A percentile compares a stretch with the other conserved stretches of the same genome.
These are phyloP conservation scores for Phytophthora tubulina DNA, from an alignment of 352 stramenopile genomes.

Conservation along the genomic window DNA sequence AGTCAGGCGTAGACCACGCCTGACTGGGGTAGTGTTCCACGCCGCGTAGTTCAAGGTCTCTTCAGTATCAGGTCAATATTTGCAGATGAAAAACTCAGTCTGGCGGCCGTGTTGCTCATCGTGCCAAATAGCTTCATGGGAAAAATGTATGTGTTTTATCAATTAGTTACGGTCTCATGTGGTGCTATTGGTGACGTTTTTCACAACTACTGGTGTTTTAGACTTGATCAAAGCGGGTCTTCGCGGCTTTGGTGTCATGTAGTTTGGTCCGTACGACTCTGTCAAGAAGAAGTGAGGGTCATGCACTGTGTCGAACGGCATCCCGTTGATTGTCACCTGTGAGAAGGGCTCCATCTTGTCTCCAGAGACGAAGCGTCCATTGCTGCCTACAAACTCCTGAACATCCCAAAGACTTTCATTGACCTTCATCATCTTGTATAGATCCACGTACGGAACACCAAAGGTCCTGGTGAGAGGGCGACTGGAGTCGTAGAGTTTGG, in stretches of 20 bases:
- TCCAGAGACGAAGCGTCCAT: slow-evolving; percentile 16
- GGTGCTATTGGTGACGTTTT: not conserved
- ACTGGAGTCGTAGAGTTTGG: slow-evolving; percentile 41
- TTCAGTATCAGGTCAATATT: slow-evolving; percentile 2
- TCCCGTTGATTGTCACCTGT: slow-evolving; percentile 43
- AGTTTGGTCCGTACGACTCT: slow-evolving; percentile 43
- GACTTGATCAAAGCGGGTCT: not conserved
- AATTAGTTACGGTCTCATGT: not conserved
- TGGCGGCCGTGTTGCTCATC: no score
- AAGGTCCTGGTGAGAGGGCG: slow-evolving; percentile 21
- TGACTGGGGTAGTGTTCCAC: no score
- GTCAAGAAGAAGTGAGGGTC: slow-evolving; percentile 47
- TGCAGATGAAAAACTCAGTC: not conserved
- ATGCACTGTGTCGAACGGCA: slow-evolving; percentile 47
- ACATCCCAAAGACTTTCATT: slow-evolving; percentile 33
- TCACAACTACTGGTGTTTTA: not conserved
- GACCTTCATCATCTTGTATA: slow-evolving; percentile 41
- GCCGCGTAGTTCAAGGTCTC: not conserved
- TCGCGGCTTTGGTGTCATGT: slow-evolving; percentile 39
- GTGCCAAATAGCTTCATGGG: not conserved
- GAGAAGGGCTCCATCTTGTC: slow-evolving; percentile 37
- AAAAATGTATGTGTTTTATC: not conserved
- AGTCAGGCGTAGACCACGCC: no score
- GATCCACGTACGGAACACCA: slow-evolving; percentile 47
- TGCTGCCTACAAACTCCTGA: slow-evolving; percentile 32